Evolutionary conservation across 345 rosid genomes (phyloP), one percentile per base, ranked within the genome.

Genomic region (Boechera divaricarpa): DNA sequence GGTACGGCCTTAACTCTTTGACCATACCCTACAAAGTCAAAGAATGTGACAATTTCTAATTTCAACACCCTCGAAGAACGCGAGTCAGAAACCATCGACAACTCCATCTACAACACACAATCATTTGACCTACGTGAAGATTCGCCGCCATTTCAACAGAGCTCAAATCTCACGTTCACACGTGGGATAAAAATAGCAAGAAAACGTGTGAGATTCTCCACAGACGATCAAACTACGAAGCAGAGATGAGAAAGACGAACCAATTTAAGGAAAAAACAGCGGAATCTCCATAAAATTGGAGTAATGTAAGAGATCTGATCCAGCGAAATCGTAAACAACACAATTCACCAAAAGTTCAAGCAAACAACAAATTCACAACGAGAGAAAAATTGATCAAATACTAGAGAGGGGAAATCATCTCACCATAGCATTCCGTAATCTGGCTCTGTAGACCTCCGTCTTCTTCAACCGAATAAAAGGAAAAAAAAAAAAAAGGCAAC

Each of bases 351-450:
- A 70, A 57, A 45, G n/a, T 42, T 55, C 48, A 33, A 33, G 4
- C 26, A 64, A 72, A 63, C 45, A 42, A 76, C 33, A 41, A 28
- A 41, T 26, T 15, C 0, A 66, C 28, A 10, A 61, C 60, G 69
- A 28, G n/a, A 9, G 10, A 59, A 53, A 16, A 84, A 58, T 3
- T n/a, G 42, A 9, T 61, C 16, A 8, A 42, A 9, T 62, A 33
- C 16, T 4, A 12, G 4, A 18, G 8, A 54, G 49, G 63, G 70
- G 48, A 38, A 60, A 78, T 62, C 55, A 53, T 67, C 87, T 48
- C 78, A 96, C 99, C 99, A 96, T 96, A 81, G 88, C 97, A 96
- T 96, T 79, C 84, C 92, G 87, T 69, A 80, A 80, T 66, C 83
- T 77, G 61, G 73, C 83, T 15, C 88, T 64, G 76, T 65, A 53